Base-by-base conservation (phyloP, 2,329 filamentous ascomycete genomes). In the Camptophora hylomeconis region DNA sequence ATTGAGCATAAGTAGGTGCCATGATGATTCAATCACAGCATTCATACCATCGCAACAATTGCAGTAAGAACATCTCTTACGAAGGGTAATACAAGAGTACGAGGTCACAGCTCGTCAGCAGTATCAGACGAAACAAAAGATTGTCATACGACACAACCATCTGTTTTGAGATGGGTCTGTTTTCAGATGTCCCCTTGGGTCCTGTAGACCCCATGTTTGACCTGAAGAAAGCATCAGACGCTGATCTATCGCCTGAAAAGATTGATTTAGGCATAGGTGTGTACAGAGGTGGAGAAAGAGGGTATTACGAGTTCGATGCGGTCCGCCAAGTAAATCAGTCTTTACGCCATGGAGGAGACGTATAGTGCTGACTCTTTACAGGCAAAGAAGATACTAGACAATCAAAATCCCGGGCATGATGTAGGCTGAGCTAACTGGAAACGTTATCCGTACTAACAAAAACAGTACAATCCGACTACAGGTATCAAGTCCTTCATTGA, bases 381-480 rank as follows among this genome's bases (percentile, higher is more conserved):
- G 22, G 22, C 22, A 3, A 24, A 24, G 22, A 24, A 15, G 7
- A 24, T 24, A 24, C 22, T 25, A 15, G 36, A 37, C 5, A 22
- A 35, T 58, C 82, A 84, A 50, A 69, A 82, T 32, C 70, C 89
- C 47, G 87, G 94, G 61, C 89, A 95, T 66, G 87, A 51, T 36
- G 48, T 49, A 32, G 31, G 39, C 40, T 15, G 3, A 4, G 3
- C 16, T 12, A 23, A 13, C 6, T 5, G 11, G 5, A 8, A 6
- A n/a, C 14, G 8, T 13, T 23, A n/a, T 6, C 22, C 7, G 12
- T 10, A 15, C 16, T 24, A 8, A 24, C 22, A 24, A 8, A 10
- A 7, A 2, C 17, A 95, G 66, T 95, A 95, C 63, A 80, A 87
- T 32, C 84, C 87, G 33, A 95, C 95, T 55, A 78, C 83, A 42